Conservation (phyloP, 2,329 filamentous ascomycete genomes). For the Coniosporium tulheliwenetii region DNA sequence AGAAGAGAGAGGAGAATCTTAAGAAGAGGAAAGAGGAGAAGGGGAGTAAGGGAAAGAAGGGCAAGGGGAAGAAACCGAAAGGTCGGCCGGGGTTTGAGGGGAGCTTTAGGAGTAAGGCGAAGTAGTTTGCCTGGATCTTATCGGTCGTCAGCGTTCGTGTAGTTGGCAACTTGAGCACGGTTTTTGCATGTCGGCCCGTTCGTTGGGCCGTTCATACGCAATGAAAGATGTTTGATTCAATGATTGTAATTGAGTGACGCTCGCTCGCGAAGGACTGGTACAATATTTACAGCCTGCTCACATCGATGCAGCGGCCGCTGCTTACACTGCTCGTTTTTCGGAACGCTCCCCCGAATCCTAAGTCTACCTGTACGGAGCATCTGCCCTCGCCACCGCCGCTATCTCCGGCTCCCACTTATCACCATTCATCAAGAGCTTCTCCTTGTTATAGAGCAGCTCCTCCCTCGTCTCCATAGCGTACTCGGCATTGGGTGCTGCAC, state of each 20-base stretch:
- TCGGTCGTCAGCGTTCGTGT: no score
- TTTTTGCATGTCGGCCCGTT: no score
- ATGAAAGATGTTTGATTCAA: no score
- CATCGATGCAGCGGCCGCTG: no score
- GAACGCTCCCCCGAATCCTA: no score
- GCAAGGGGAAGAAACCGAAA: slow-evolving; percentile 28
- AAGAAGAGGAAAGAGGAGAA: slow-evolving; percentile 62
- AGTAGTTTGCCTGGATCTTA: slow-evolving; percentile 4
- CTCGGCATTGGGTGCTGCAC: slow-evolving; percentile 50
- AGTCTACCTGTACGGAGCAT: slow-evolving; percentile 48
- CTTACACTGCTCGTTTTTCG: no score
- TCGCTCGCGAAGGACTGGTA: background rate
- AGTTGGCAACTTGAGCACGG: no score
- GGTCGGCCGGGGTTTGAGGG: slow-evolving; percentile 45
- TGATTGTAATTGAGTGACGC: no score
- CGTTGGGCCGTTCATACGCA: no score
- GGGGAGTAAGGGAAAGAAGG: slow-evolving; percentile 29
- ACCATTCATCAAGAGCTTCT: slow-evolving; percentile 38
- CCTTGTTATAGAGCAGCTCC: slow-evolving; percentile 96
- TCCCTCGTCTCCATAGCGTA: slow-evolving; percentile 70
- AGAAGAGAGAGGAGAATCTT: slow-evolving; percentile 35
- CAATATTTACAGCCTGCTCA: background rate
- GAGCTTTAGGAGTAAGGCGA: slow-evolving; percentile 46
- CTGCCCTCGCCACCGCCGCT: slow-evolving; percentile 78
- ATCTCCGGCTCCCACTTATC: slow-evolving; percentile 87